A percentile compares a stretch with the other conserved stretches of the same genome.
Evolutionary conservation across 257 asterid species (phyloP).

Genomic region (Ligustrum vulgare): DNA sequence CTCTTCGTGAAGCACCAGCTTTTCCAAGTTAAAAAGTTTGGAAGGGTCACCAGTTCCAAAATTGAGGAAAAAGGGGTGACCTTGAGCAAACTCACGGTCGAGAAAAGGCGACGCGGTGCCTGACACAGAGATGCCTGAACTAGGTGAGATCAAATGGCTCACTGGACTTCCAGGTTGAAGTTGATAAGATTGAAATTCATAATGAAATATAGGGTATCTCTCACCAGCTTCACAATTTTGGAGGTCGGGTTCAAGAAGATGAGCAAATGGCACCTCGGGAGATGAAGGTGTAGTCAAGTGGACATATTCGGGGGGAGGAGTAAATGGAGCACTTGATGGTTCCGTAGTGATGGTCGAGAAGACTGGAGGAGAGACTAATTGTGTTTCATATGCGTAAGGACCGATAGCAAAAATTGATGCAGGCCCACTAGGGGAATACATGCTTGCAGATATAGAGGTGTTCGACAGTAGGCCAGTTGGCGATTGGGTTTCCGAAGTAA

Average conservation of each 20-base stretch:
- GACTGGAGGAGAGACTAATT: conserved; percentile 89
- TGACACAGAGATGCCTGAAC: conserved; percentile 82
- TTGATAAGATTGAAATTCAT: conserved; percentile 83
- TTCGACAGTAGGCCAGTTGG: conserved; percentile 63
- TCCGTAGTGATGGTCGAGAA: conserved; percentile 89
- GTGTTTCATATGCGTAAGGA: conserved; percentile 90
- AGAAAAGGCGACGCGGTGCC: conserved; percentile 87
- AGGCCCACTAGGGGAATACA: conserved; percentile 85
- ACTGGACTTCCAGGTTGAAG: conserved; percentile 97
- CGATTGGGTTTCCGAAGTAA: conserved; percentile 77
- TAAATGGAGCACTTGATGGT: conserved; percentile 94
- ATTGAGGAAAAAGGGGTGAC: conserved; percentile 65
- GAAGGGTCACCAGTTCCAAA: conserved; percentile 57
- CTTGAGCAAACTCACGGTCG: conserved; percentile 53
- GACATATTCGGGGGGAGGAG: conserved; percentile 92
- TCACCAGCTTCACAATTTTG: conserved; percentile 52
- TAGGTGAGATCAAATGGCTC: conserved; percentile 87
- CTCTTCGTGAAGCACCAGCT: conserved; percentile 61
- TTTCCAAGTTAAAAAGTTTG: conserved; percentile 71
- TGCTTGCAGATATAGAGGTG: conserved; percentile 59
- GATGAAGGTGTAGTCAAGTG: conserved; percentile 93
- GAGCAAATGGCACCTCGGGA: conserved; percentile 97
- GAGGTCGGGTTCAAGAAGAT: conserved; percentile 70
- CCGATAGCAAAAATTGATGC: conserved; percentile 84
- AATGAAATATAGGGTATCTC: conserved; percentile 53